phyloP scores from a whole-genome alignment of 805 yeast species.

The Kuraishia borneana region DNA sequence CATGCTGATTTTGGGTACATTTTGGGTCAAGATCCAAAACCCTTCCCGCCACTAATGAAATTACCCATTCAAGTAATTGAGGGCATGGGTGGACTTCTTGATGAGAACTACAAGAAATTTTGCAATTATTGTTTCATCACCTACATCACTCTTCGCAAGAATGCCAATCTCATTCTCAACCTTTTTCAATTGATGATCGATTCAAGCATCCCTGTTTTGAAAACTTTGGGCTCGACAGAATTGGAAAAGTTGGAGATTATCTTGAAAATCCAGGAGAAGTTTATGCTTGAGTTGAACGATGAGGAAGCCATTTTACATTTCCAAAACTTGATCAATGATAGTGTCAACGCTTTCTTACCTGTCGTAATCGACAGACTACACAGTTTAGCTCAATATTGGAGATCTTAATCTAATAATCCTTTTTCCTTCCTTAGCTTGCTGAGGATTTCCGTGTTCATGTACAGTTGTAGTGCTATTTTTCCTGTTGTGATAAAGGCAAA shows the following conservation, averaged over 20 bases:
- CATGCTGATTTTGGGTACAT: slow-evolving; percentile 98
- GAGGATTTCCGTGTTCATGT: slow-evolving; percentile 13
- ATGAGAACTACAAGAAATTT: slow-evolving; percentile 77
- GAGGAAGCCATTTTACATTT: slow-evolving; percentile 94
- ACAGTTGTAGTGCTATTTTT: slow-evolving; percentile 13
- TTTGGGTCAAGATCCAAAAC: slow-evolving; percentile 94
- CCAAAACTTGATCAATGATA: slow-evolving; percentile 87
- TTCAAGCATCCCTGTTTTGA: slow-evolving; percentile 85
- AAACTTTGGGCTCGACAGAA: slow-evolving; percentile 19
- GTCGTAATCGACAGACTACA: slow-evolving; percentile 93
- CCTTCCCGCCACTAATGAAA: slow-evolving; percentile 97
- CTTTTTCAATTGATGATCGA: slow-evolving; percentile 89
- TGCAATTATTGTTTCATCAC: slow-evolving; percentile 92
- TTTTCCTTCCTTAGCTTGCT: slow-evolving; percentile 5
- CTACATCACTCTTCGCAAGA: slow-evolving; percentile 79
- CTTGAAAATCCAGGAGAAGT: slow-evolving; percentile 86
- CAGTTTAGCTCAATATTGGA: slow-evolving; percentile 95
- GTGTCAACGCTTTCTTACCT: slow-evolving; percentile 88
- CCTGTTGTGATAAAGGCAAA: slow-evolving; percentile 19
- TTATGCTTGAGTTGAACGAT: slow-evolving; percentile 85
- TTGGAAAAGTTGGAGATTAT: slow-evolving; percentile 80
- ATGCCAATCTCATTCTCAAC: slow-evolving; percentile 81
- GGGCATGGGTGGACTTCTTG: slow-evolving; percentile 92
- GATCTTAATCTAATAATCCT: slow-evolving; percentile 32
- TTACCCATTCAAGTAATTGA: slow-evolving; percentile 93